Conservation (phyloP, 2,329 filamentous ascomycete species). For the Pseudocercospora crystallina region DNA sequence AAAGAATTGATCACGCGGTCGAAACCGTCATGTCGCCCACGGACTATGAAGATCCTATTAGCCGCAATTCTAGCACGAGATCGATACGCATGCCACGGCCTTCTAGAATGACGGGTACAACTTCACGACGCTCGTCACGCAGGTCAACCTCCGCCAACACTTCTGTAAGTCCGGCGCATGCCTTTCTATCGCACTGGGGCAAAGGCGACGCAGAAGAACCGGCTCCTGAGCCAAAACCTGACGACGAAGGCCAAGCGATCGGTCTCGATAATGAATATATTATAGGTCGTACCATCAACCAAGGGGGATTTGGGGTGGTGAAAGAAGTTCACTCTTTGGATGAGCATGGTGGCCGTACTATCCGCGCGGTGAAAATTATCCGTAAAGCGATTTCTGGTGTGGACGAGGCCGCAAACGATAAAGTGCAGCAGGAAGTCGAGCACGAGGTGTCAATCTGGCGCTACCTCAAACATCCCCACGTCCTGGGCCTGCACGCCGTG, state of each 20-base stretch:
- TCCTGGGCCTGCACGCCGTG: slow-evolving; percentile 62
- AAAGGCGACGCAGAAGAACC: slow-evolving; percentile 27
- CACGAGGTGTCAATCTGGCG: slow-evolving; percentile 69
- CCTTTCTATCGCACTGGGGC: slow-evolving; percentile 32
- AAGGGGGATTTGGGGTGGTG: slow-evolving; percentile 65
- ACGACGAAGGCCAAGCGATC: slow-evolving; percentile 67
- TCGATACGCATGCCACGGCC: slow-evolving; percentile 27
- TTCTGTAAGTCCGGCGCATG: slow-evolving; percentile 34
- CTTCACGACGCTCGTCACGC: slow-evolving; percentile 28
- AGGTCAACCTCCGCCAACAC: slow-evolving; percentile 30
- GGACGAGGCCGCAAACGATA: slow-evolving; percentile 62
- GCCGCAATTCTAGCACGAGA: slow-evolving; percentile 32
- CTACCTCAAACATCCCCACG: slow-evolving; percentile 61
- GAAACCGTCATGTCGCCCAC: slow-evolving; percentile 29
- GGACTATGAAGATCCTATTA: slow-evolving; percentile 27
- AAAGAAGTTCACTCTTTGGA: slow-evolving; percentile 66
- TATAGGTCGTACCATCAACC: slow-evolving; percentile 65
- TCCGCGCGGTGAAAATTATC: slow-evolving; percentile 68
- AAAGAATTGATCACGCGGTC: slow-evolving; percentile 26
- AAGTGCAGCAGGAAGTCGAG: slow-evolving; percentile 65
- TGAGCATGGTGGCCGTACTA: slow-evolving; percentile 47
- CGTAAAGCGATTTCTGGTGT: slow-evolving; percentile 58
- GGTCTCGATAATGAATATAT: slow-evolving; percentile 62
- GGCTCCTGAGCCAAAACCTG: slow-evolving; percentile 49
- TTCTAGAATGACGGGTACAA: slow-evolving; percentile 21